Evolutionary conservation across 129 eudicot genomes (phyloP).

Genomic region (Escallonia rubra): DNA sequence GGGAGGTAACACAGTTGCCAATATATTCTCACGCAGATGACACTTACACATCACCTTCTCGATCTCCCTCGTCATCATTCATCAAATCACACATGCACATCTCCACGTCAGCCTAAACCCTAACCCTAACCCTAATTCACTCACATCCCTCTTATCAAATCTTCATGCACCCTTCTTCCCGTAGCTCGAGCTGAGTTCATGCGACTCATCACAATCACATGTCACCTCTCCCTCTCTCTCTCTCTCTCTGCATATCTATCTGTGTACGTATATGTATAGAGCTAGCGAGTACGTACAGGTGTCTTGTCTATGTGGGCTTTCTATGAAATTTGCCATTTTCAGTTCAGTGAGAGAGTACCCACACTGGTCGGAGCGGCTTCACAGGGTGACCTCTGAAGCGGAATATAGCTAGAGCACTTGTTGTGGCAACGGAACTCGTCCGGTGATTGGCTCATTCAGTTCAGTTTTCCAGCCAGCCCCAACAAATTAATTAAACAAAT

Average conservation of each 20-base stretch:
- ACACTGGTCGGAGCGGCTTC: not conserved
- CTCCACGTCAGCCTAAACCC: too few species aligned
- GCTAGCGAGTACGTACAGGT: too few species aligned
- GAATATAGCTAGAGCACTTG: not conserved
- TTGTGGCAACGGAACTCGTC: not conserved
- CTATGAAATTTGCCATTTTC: not conserved
- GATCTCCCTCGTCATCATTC: not conserved
- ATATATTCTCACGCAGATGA: too few species aligned
- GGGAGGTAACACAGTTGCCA: too few species aligned
- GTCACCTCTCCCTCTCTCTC: not conserved
- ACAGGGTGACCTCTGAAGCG: not conserved
- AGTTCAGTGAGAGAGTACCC: not conserved
- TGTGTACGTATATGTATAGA: too few species aligned
- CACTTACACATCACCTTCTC: too few species aligned
- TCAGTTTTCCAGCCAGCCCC: too few species aligned
- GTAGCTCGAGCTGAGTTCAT: not conserved
- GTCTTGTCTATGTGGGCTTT: not conserved
- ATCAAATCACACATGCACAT: conserved; percentile 1
- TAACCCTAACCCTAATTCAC: too few species aligned
- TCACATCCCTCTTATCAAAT: too few species aligned
- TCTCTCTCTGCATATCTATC: too few species aligned
- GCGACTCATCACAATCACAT: conserved; percentile 2
- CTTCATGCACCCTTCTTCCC: not conserved
- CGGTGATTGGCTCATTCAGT: conserved; percentile 6
- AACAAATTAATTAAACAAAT: too few species aligned